A percentile compares a stretch with the other conserved stretches of the same genome.
These are phyloP conservation scores for Raffaelea arxii DNA, from an alignment of 2,329 filamentous ascomycete genomes.

Conservation along the genomic window DNA sequence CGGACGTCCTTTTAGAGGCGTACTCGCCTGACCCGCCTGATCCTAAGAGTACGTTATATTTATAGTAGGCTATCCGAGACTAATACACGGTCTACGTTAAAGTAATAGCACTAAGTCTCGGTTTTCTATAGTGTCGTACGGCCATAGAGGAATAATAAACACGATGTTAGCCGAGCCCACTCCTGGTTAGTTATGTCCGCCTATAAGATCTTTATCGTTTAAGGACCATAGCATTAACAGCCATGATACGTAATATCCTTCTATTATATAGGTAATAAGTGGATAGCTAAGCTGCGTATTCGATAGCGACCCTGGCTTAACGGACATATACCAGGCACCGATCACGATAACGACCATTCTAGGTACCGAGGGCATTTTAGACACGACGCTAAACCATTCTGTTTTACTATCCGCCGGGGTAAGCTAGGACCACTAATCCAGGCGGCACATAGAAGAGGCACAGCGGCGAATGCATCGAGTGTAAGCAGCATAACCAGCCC, in stretches of 20 bases:
- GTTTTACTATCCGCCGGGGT: constrained; percentile 29
- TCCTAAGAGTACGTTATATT: constrained; percentile 30
- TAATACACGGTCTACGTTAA: neutral
- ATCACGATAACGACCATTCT: constrained; percentile 26
- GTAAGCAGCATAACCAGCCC: too few relatives aligned
- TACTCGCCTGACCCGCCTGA: constrained; percentile 31
- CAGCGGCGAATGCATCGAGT: too few relatives aligned
- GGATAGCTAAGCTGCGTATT: constrained; percentile 22
- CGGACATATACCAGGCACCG: constrained; percentile 34
- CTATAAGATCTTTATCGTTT: constrained; percentile 38
- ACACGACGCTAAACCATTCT: constrained; percentile 22
- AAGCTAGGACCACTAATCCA: too few relatives aligned
- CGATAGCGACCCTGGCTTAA: constrained; percentile 30
- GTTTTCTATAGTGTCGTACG: constrained; percentile 26
- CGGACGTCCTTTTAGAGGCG: constrained; percentile 28
- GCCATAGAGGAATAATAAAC: constrained; percentile 25
- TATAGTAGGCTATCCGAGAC: neutral
- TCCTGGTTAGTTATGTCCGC: constrained; percentile 30
- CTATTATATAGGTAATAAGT: constrained; percentile 28
- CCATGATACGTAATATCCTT: constrained; percentile 30
- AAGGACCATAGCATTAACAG: constrained; percentile 30
- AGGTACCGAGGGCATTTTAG: constrained; percentile 24
- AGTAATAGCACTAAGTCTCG: neutral
- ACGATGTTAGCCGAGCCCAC: constrained; percentile 37
- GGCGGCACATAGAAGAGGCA: too few relatives aligned